phyloP scores from a whole-genome alignment of 768 basidiomycete species.

The Pleurotus citrinopileatus region DNA sequence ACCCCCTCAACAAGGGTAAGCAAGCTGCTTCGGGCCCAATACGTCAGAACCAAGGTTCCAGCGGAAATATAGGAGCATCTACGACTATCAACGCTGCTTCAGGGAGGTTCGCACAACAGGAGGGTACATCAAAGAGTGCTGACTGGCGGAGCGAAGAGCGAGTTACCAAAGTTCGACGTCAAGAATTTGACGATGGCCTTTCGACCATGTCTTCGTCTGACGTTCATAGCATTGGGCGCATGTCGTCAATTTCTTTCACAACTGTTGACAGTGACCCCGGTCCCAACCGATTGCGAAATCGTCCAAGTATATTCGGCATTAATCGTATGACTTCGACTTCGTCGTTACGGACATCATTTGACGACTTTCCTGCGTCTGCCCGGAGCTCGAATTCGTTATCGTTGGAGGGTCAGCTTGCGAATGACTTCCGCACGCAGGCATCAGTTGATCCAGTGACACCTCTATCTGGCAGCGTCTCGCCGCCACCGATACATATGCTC shows the following conservation, averaged over 20 bases:
- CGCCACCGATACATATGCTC: constrained; percentile 72
- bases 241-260: constrained; percentile 78
- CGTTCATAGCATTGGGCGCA: constrained; percentile 67
- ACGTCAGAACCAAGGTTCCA: constrained; percentile 50
- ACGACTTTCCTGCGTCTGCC: constrained; percentile 69
- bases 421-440: constrained; percentile 71
- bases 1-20: constrained; percentile 44
- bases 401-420: constrained; percentile 68
- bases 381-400: constrained; percentile 82
- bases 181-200: constrained; percentile 87
- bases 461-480: constrained; percentile 64
- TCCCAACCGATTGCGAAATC: constrained; percentile 61
- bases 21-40: constrained; percentile 60
- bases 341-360: constrained; percentile 70
- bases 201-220: constrained; percentile 85
- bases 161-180: constrained; percentile 71
- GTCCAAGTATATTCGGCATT: constrained; percentile 61
- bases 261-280: constrained; percentile 89
- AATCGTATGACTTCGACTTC: constrained; percentile 77
- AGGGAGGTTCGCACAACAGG: constrained; percentile 43
- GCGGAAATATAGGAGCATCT: constrained; percentile 34
- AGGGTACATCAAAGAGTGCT: constrained; percentile 28
- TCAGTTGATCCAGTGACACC: constrained; percentile 60
- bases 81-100: constrained; percentile 61
- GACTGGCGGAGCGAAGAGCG: constrained; percentile 59